Conservation (phyloP, 2,329 filamentous ascomycete genomes). For the Aureobasidium zeae region DNA sequence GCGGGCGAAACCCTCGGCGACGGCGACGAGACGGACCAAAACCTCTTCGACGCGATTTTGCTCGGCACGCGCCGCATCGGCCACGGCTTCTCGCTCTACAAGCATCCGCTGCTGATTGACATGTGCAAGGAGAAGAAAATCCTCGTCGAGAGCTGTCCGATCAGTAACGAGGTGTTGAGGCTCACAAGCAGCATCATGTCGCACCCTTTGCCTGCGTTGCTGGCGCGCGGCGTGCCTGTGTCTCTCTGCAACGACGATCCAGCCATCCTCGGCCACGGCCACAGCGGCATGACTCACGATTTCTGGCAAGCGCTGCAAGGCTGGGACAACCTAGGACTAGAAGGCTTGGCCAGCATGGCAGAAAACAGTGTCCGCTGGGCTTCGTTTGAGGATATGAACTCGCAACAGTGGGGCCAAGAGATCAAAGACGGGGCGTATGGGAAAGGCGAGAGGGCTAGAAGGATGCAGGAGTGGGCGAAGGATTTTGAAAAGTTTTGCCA, state of each 20-base stretch:
- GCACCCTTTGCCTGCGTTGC: constrained; percentile 72
- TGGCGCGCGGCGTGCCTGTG: constrained; percentile 76
- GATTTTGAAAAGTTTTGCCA: constrained; percentile 86
- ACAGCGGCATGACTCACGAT: constrained; percentile 76
- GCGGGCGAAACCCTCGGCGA: constrained; percentile 80
- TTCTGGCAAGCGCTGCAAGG: constrained; percentile 91
- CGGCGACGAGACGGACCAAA: constrained; percentile 66
- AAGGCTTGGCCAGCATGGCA: constrained; percentile 74
- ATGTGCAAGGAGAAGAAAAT: constrained; percentile 85
- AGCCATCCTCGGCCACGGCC: constrained; percentile 75
- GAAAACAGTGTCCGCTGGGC: constrained; percentile 92
- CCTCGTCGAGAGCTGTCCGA: constrained; percentile 80
- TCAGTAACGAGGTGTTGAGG: constrained; percentile 79
- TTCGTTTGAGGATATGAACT: constrained; percentile 69
- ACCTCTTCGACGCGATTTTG: constrained; percentile 81
- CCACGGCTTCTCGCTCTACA: constrained; percentile 79
- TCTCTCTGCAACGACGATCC: constrained; percentile 86
- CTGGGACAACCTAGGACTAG: constrained; percentile 83
- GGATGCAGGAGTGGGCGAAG: constrained; percentile 67
- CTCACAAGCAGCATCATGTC: constrained; percentile 66
- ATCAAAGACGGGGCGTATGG: constrained; percentile 68
- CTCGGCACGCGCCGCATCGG: constrained; percentile 83
- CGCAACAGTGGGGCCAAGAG: constrained; percentile 61
- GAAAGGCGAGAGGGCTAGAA: constrained; percentile 57
- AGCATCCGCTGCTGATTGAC: constrained; percentile 81